Evolutionary conservation across 768 basidiomycete species (phyloP).

Genomic region (Clavulina sp.): DNA sequence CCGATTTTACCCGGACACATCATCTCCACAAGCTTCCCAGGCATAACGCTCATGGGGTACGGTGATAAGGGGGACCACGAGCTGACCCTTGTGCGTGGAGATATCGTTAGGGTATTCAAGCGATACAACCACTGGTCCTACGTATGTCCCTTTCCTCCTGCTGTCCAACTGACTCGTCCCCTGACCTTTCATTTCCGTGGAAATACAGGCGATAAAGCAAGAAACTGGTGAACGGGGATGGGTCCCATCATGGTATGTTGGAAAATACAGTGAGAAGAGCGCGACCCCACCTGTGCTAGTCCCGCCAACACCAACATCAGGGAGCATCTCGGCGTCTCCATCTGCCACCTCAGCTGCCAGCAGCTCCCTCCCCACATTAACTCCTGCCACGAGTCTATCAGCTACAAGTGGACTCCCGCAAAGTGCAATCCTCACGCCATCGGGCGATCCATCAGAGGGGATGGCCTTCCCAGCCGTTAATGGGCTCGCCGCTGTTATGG

Average conservation of each 20-base stretch:
- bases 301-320: neutral
- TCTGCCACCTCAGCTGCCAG: no score
- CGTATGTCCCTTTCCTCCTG: slow-evolving; percentile 27
- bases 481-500: no score
- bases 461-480: no score
- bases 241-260: slow-evolving; percentile 94
- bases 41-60: slow-evolving; percentile 92
- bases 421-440: neutral
- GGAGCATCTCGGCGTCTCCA: neutral
- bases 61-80: slow-evolving; percentile 88
- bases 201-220: slow-evolving; percentile 70
- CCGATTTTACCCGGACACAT: slow-evolving; percentile 84
- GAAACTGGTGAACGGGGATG: slow-evolving; percentile 87
- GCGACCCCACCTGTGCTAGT: neutral
- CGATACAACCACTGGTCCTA: slow-evolving; percentile 98
- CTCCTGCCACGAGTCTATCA: no score
- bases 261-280: slow-evolving; percentile 28
- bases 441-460: neutral
- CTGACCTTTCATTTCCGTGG: slow-evolving; percentile 10
- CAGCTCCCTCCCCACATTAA: no score
- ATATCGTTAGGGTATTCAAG: slow-evolving; percentile 83
- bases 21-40: slow-evolving; percentile 94
- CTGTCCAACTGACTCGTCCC: slow-evolving; percentile 7
- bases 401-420: neutral
- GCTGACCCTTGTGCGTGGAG: slow-evolving; percentile 74